Evolutionary conservation across 345 rosid species (phyloP).

Genomic region (Dipteronia dyeriana): DNA sequence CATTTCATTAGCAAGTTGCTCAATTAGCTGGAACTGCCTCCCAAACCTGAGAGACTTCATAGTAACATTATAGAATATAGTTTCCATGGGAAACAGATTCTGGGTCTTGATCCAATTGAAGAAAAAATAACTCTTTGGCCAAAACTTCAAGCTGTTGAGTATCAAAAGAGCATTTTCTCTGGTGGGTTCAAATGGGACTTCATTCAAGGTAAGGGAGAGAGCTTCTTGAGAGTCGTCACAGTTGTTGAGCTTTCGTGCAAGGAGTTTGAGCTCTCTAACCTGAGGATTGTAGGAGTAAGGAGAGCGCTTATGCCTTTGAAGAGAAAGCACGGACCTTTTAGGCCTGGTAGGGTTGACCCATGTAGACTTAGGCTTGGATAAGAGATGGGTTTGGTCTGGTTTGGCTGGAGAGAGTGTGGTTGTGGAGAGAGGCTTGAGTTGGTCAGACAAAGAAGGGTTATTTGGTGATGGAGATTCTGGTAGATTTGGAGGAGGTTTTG

Average conservation of each 20-base stretch:
- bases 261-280: conserved; percentile 57
- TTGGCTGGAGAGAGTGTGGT: conserved; percentile 51
- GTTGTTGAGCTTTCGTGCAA: conserved; percentile 70
- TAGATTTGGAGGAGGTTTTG: conserved; percentile 38
- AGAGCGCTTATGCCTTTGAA: conserved; percentile 74
- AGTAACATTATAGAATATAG: conserved; percentile 72
- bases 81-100: conserved; percentile 77
- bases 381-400: conserved; percentile 38
- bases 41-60: conserved; percentile 90
- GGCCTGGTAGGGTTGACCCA: conserved; percentile 88
- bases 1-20: conserved; percentile 85
- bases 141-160: conserved; percentile 63
- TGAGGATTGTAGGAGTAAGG: conserved; percentile 62
- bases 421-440: conserved; percentile 73
- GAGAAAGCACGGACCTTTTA: conserved; percentile 82
- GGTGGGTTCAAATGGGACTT: conserved; percentile 56
- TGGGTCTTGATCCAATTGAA: conserved; percentile 70
- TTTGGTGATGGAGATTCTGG: conserved; percentile 37
- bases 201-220: conserved; percentile 48
- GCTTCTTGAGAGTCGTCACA: conserved; percentile 49
- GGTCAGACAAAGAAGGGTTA: conserved; percentile 75
- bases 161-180: conserved; percentile 71
- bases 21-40: conserved; percentile 79
- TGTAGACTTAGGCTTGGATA: conserved; percentile 75
- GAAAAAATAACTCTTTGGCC: conserved; percentile 73